Evolutionary conservation across 1,139 yeast species (phyloP).

Genomic region (Protomyces inundatus): DNA sequence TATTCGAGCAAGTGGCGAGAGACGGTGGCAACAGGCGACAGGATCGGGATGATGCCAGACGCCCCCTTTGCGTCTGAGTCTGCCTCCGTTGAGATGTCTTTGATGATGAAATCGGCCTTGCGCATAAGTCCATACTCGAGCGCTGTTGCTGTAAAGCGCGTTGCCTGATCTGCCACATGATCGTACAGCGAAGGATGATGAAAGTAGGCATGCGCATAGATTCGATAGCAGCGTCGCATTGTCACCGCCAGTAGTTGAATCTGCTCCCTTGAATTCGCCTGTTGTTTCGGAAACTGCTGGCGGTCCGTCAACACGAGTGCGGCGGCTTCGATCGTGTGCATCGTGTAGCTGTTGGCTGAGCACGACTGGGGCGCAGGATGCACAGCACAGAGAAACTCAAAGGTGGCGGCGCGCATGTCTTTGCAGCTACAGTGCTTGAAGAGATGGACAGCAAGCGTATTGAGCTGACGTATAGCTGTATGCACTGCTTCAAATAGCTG

Average conservation of each 20-base stretch:
- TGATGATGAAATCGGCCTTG: neutral
- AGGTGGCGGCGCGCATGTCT: slow-evolving; percentile 10
- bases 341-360: slow-evolving; percentile 8
- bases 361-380: slow-evolving; percentile 3
- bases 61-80: neutral
- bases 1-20: too few species aligned
- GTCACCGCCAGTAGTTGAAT: neutral
- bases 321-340: slow-evolving; percentile 15
- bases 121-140: neutral
- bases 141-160: neutral
- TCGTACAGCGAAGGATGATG: slow-evolving; percentile 1
- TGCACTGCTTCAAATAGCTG: neutral
- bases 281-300: slow-evolving; percentile 2
- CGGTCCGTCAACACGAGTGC: neutral
- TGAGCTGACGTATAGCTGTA: neutral
- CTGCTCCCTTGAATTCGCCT: neutral
- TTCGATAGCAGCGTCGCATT: slow-evolving; percentile 15
- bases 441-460: neutral
- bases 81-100: neutral
- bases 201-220: slow-evolving; percentile 20
- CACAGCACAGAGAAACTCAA: slow-evolving; percentile 12
- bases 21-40: neutral
- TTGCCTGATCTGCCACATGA: neutral
- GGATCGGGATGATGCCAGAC: neutral
- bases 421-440: neutral